These are phyloP conservation scores for Trichoderma pleuroti DNA, from an alignment of 2,329 filamentous ascomycete species.

Conservation along the genomic window DNA sequence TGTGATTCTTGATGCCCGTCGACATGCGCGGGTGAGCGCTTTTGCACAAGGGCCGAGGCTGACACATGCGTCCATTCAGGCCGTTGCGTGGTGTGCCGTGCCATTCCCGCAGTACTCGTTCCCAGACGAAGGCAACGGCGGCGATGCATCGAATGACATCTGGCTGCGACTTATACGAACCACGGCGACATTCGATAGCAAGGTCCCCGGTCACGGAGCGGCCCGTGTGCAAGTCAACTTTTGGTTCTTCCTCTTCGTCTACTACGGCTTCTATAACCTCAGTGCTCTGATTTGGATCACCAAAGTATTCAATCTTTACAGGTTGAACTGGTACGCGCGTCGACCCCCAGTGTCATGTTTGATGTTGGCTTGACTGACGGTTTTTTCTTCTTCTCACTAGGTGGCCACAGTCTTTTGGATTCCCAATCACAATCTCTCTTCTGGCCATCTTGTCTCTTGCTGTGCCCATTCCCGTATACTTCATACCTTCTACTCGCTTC, in stretches of 20 bases:
- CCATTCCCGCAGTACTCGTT: conserved; percentile 63
- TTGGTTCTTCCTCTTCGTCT: conserved; percentile 68
- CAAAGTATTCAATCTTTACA: conserved; percentile 68
- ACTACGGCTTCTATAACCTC: conserved; percentile 66
- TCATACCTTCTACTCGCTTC: conserved; percentile 49
- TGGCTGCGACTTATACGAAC: background rate
- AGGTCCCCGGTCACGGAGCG: conserved; percentile 58
- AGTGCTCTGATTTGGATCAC: conserved; percentile 68
- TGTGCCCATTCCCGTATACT: conserved; percentile 58
- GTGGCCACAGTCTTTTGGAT: conserved; percentile 63
- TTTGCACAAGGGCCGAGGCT: background rate
- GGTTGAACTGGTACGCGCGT: conserved; percentile 55
- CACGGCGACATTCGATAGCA: conserved; percentile 24
- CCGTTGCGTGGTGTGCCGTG: conserved; percentile 61
- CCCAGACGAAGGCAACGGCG: conserved; percentile 38
- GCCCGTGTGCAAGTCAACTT: conserved; percentile 64
- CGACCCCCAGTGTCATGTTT: background rate
- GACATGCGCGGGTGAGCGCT: background rate
- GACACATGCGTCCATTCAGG: conserved; percentile 36
- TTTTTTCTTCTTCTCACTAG: conserved; percentile 27
- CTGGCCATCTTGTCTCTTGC: conserved; percentile 59
- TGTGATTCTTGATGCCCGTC: background rate
- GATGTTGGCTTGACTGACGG: background rate
- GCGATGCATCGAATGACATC: background rate
- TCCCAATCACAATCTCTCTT: conserved; percentile 59